phyloP scores from a whole-genome alignment of 805 yeast species.

The Candida yuanshanica region DNA sequence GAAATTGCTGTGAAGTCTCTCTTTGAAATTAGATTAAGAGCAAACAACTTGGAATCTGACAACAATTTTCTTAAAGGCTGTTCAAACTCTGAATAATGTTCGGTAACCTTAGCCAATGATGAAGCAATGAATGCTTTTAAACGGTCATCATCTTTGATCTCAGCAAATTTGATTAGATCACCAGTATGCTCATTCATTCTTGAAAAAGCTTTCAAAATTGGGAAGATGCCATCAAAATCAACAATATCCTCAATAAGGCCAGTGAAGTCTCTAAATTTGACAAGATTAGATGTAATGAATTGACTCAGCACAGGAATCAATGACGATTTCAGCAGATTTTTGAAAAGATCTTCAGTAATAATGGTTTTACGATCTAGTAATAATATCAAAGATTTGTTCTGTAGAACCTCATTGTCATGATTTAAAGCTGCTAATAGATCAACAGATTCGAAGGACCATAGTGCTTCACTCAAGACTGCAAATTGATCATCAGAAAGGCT shows the following conservation, averaged over 20 bases:
- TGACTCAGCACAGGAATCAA: constrained; percentile 4
- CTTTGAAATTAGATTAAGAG: constrained; percentile 15
- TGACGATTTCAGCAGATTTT: not conserved
- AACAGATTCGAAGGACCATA: constrained; percentile 17
- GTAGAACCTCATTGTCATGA: constrained; percentile 4
- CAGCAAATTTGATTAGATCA: constrained; percentile 10
- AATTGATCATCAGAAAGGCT: constrained; percentile 14
- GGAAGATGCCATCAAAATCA: constrained; percentile 6
- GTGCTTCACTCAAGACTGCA: constrained; percentile 24
- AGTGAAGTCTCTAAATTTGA: constrained; percentile 12
- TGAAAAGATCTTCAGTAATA: constrained; percentile 8
- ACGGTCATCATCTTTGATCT: constrained; percentile 1
- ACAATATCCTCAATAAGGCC: constrained; percentile 6
- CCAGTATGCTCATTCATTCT: constrained; percentile 1
- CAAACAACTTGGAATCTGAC: constrained; percentile 6
- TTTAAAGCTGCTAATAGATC: constrained; percentile 9
- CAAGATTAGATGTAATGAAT: constrained; percentile 12
- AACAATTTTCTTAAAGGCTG: constrained; percentile 1
- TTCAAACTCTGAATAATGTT: not conserved
- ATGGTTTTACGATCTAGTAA: constrained; percentile 14
- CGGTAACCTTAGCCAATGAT: constrained; percentile 2
- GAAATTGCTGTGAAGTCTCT: constrained; percentile 29
- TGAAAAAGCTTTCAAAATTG: constrained; percentile 15
- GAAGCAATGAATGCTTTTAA: constrained; percentile 12
- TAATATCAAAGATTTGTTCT: constrained; percentile 8